Conservation (phyloP, 73 alveolate species). For the Vitrella brassicaformis region DNA sequence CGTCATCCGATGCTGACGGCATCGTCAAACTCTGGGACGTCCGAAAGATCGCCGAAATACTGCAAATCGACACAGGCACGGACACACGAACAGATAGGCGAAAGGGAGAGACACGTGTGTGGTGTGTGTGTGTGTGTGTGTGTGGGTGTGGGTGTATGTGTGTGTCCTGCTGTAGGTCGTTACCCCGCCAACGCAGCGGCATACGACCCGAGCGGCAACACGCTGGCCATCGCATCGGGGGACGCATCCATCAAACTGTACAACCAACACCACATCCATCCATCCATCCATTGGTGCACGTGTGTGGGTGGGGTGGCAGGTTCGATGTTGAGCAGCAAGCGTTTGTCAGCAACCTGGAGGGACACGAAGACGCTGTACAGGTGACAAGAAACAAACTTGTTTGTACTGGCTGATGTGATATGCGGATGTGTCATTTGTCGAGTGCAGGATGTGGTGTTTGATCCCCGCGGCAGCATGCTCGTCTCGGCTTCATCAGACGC, state of each 20-base stretch:
- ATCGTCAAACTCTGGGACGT: constrained; percentile 97
- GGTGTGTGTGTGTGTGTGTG: neutral
- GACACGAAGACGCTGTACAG: constrained; percentile 33
- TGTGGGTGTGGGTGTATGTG: neutral
- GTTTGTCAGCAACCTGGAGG: constrained; percentile 26
- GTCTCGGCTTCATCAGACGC: constrained; percentile 91
- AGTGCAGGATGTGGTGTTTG: constrained; percentile 80
- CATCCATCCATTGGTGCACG: neutral
- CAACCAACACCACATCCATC: neutral
- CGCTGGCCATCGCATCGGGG: constrained; percentile 72
- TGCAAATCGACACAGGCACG: constrained; percentile 85
- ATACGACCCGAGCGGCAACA: constrained; percentile 83
- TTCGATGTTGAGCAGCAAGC: constrained; percentile 20
- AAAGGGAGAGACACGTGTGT: neutral
- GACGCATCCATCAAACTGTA: constrained; percentile 48
- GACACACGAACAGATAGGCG: neutral
- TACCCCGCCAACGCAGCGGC: constrained; percentile 86
- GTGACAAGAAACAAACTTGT: neutral
- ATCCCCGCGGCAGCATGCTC: constrained; percentile 72
- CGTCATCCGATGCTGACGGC: constrained; percentile 99
- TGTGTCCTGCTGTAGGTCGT: constrained; percentile 5
- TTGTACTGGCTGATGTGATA: neutral
- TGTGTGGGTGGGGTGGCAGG: neutral
- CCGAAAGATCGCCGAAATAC: constrained; percentile 89
- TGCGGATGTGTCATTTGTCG: neutral